Evolutionary conservation across 129 eudicot genomes (phyloP).

Genomic region (Sambucus nigra): DNA sequence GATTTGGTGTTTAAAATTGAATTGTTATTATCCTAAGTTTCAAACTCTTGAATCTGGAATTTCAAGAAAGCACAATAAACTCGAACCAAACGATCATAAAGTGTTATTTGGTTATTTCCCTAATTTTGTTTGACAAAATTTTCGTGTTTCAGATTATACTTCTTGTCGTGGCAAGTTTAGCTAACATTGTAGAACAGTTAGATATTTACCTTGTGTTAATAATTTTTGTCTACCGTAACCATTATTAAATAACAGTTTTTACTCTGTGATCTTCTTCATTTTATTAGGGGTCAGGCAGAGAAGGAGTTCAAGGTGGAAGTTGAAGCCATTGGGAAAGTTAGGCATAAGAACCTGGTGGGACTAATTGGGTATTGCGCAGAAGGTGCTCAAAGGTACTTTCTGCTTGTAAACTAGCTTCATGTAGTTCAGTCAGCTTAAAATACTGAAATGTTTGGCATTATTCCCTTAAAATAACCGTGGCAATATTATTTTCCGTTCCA

Average conservation of each 20-base stretch:
- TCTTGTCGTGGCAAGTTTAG: background rate
- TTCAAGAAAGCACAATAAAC: too few species aligned
- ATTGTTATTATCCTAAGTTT: too few species aligned
- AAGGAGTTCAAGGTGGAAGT: slow-evolving; percentile 96
- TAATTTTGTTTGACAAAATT: background rate
- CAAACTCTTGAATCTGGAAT: too few species aligned
- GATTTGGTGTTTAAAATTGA: too few species aligned
- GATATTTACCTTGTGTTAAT: background rate
- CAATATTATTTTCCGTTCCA: background rate
- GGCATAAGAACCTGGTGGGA: slow-evolving; percentile 94
- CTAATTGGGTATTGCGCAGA: slow-evolving; percentile 85
- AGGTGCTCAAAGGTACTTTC: slow-evolving; percentile 62
- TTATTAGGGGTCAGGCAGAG: slow-evolving; percentile 98
- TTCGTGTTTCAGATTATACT: slow-evolving; percentile 1
- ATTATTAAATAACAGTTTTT: too few species aligned
- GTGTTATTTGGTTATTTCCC: background rate
- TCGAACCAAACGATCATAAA: background rate
- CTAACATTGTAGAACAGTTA: background rate
- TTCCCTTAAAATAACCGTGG: background rate
- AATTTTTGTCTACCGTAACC: background rate
- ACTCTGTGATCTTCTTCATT: slow-evolving; percentile 1
- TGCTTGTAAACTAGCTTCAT: background rate
- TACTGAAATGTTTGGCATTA: background rate
- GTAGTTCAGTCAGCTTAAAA: background rate
- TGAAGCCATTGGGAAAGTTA: slow-evolving; percentile 98